phyloP scores from a whole-genome alignment of 2,329 filamentous ascomycete species.

The Chrysosporium keratinophilum region DNA sequence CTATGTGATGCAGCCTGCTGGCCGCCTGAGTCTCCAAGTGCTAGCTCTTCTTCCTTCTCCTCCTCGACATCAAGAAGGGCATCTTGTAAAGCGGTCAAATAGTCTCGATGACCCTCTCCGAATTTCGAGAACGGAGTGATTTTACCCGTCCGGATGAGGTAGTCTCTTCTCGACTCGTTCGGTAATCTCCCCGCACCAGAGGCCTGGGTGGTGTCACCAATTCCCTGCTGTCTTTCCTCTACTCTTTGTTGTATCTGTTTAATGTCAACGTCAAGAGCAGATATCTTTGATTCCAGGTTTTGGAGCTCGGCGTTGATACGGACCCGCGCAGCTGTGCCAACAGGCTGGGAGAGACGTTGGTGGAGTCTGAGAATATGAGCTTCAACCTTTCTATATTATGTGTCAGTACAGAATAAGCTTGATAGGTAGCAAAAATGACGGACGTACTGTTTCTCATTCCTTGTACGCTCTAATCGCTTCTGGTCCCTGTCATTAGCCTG shows the following conservation, averaged over 20 bases:
- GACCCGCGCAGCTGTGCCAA: conserved; percentile 41
- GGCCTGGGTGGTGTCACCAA: conserved; percentile 49
- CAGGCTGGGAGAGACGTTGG: conserved; percentile 47
- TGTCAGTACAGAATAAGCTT: background rate
- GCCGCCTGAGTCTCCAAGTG: conserved; percentile 31
- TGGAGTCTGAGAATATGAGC: conserved; percentile 53
- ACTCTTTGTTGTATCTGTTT: conserved; percentile 73
- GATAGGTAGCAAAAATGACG: background rate
- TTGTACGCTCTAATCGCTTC: conserved; percentile 51
- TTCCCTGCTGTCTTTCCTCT: conserved; percentile 62
- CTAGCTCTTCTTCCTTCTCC: conserved; percentile 45
- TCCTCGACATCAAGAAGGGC: conserved; percentile 75
- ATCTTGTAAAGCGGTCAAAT: conserved; percentile 58
- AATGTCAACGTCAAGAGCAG: conserved; percentile 59
- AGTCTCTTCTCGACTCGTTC: conserved; percentile 77
- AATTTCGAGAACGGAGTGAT: conserved; percentile 91
- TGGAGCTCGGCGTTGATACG: conserved; percentile 49
- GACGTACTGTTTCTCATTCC: conserved; percentile 38
- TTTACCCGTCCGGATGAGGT: conserved; percentile 87
- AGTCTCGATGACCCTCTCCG: conserved; percentile 35
- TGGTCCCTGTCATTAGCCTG: conserved; percentile 55
- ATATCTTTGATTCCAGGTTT: conserved; percentile 55
- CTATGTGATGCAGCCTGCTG: conserved; percentile 55
- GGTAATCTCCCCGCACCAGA: conserved; percentile 49
- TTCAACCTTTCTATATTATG: conserved; percentile 46